Conservation (phyloP, 345 rosid genomes). For the Eucalyptus marginata region DNA sequence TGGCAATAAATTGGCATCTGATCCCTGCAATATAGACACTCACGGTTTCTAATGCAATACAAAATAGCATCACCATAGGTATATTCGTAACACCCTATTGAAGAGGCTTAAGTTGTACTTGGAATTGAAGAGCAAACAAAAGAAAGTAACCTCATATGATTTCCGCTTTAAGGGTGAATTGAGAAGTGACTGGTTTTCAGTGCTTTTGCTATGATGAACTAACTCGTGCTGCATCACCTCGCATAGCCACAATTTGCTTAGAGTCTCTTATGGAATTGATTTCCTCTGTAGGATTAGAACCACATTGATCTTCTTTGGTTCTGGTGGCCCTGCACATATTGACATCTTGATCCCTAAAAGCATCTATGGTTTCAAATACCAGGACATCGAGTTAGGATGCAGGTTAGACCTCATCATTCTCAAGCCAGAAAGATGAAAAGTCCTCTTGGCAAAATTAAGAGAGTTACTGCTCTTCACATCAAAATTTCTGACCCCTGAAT, state of each 20-base stretch:
- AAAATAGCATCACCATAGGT: background rate
- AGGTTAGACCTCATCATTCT: slow-evolving; percentile 31
- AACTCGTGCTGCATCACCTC: slow-evolving; percentile 1
- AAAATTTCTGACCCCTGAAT: slow-evolving; percentile 12
- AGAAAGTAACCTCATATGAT: slow-evolving; percentile 33
- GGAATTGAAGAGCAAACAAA: background rate
- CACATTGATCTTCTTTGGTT: slow-evolving; percentile 17
- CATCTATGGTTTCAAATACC: background rate
- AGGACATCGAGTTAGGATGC: background rate
- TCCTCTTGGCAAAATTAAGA: slow-evolving; percentile 23
- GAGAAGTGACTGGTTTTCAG: slow-evolving; percentile 14
- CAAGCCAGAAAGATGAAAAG: slow-evolving; percentile 26
- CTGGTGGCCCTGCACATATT: slow-evolving; percentile 28
- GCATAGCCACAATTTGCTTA: slow-evolving; percentile 15
- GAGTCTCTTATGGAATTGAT: slow-evolving; percentile 8
- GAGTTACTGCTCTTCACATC: slow-evolving; percentile 9
- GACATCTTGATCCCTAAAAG: background rate
- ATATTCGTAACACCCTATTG: background rate
- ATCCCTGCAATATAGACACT: slow-evolving; percentile 20
- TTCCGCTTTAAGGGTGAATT: slow-evolving; percentile 59
- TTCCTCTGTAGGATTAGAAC: slow-evolving; percentile 10
- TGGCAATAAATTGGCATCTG: slow-evolving; percentile 10
- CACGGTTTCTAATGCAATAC: background rate
- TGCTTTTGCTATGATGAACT: background rate
- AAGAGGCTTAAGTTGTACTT: too few relatives aligned